Evolutionary conservation across 306 rosid genomes (phyloP).

Genomic region (Aeschynomene evenia): DNA sequence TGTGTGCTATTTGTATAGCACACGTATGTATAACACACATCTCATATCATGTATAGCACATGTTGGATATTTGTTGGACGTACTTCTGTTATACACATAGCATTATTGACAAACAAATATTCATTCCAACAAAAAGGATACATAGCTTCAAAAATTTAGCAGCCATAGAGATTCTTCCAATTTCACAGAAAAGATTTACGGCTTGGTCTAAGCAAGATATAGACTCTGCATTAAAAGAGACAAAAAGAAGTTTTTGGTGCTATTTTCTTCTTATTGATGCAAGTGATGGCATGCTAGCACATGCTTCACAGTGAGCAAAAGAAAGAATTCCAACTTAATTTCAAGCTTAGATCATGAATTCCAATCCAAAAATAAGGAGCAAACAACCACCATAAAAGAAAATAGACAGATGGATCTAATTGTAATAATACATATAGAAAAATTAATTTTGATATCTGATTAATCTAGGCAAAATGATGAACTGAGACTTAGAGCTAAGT

Average conservation of each 20-base stretch:
- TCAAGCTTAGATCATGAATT: neutral
- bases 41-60: too few species aligned
- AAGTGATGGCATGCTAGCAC: neutral
- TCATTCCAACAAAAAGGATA: too few species aligned
- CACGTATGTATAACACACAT: too few species aligned
- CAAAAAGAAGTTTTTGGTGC: neutral
- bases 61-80: too few species aligned
- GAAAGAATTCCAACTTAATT: neutral
- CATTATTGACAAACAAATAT: too few species aligned
- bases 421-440: neutral
- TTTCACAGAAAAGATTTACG: slow-evolving; percentile 75
- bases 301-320: neutral
- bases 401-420: neutral
- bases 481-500: neutral
- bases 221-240: slow-evolving; percentile 54
- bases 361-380: slow-evolving; percentile 32
- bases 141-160: slow-evolving; percentile 86
- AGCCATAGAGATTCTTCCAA: slow-evolving; percentile 98
- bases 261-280: neutral
- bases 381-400: neutral
- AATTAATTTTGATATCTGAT: neutral
- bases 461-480: too few species aligned
- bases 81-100: too few species aligned
- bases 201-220: slow-evolving; percentile 80
- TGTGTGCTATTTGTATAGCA: too few species aligned